Evolutionary conservation across 495 filamentous ascomycete species (phyloP), one percentile per base, ranked within the genome.

Genomic region (Articulospora tetracladia): DNA sequence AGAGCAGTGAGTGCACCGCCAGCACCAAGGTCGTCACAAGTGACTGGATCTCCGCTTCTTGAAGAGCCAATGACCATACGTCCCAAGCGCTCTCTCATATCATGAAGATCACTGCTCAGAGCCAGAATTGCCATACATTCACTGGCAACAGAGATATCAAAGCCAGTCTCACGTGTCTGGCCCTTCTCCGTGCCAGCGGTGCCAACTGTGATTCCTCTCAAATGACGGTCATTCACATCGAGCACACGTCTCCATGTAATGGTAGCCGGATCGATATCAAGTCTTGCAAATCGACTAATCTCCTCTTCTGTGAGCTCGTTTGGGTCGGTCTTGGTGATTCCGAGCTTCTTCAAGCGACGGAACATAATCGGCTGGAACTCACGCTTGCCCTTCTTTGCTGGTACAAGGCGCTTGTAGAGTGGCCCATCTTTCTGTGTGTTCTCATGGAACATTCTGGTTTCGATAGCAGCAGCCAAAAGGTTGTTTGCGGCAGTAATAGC

Each of bases 91-190:
- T 97, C 93, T 62, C 94, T 86, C 90, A 98, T 92, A 67, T 98
- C 92, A 26, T 79, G 77, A 54, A 98, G 77, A 72, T 83, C 83
- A 60, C 89, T 98, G 74, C 91, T 96, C 61, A 98, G 82, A 15
- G 94, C 94, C 48, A 98, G 83, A 61, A 98, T 96, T 50, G 93
- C 94, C 94, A 98, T 98, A 77, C 91, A 96, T 70, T 98, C 94
- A 73, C 89, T 94, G 22, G 94, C 94, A 20, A 98, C 94, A 7
- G 93, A 96, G 59, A 98, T 98, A 67, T 98, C 94, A 70, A 98
- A 98, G 44, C 90, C 90, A 10, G 94, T 97, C 62, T 91, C 81
- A 52, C 94, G 83, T 10, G 81, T 86, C 59, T 88, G 79, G 22
- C 92, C 92, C 72, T 93, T 96, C 77, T 98, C 94, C 0, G 94